phyloP scores from a whole-genome alignment of 202 grass and related monocot species.

The Schoenoplectus tabernaemontani region DNA sequence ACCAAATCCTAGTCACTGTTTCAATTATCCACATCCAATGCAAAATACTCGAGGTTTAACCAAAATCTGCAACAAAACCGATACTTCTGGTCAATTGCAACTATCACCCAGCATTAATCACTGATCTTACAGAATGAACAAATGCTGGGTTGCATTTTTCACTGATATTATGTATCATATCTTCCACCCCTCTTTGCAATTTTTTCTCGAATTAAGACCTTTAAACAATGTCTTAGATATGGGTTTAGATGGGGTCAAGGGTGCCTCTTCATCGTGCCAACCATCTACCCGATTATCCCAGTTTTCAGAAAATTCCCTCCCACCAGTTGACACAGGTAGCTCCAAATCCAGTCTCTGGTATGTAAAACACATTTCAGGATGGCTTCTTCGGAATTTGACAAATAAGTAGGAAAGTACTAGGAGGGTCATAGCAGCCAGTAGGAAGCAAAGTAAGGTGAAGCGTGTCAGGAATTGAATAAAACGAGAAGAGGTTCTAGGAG shows the following conservation, averaged over 20 bases:
- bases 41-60: background rate
- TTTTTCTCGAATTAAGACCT: constrained; percentile 65
- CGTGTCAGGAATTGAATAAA: constrained; percentile 23
- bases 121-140: background rate
- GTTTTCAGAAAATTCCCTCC: constrained; percentile 36
- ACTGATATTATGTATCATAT: constrained; percentile 33
- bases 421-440: constrained; percentile 35
- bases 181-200: constrained; percentile 82
- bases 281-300: constrained; percentile 85
- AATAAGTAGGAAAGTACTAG: constrained; percentile 34
- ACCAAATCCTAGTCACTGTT: background rate
- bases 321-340: constrained; percentile 50
- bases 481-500: constrained; percentile 24
- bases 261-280: constrained; percentile 85
- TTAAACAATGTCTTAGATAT: constrained; percentile 57
- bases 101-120: background rate
- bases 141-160: background rate
- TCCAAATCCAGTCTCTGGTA: constrained; percentile 54
- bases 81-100: background rate
- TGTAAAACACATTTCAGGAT: constrained; percentile 5
- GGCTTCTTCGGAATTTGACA: constrained; percentile 32
- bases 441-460: constrained; percentile 31
- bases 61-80: background rate
- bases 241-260: constrained; percentile 58
- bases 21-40: background rate